Evolutionary conservation across 371 early-diverging fungal genomes (phyloP).

Genomic region (Rhizopus stolonifer): DNA sequence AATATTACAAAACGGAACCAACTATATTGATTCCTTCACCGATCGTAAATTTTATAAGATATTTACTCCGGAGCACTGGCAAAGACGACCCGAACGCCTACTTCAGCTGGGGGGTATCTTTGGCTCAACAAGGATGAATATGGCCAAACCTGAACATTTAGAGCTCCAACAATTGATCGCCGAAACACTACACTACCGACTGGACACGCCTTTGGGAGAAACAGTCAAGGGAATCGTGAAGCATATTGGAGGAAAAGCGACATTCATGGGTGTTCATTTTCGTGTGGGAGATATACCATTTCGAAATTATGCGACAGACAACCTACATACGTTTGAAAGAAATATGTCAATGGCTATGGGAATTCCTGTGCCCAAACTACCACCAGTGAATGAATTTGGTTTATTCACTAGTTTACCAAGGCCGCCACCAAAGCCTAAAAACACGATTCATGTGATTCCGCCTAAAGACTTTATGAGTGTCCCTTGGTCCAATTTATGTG

Average conservation of each 20-base stretch:
- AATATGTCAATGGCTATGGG: constrained; percentile 30
- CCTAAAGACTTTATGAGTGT: constrained; percentile 12
- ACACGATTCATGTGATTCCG: constrained; percentile 12
- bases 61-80: constrained; percentile 30
- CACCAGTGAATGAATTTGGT: constrained; percentile 18
- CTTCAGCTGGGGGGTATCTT: constrained; percentile 62
- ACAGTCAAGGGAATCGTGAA: constrained; percentile 49
- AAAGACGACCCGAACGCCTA: constrained; percentile 33
- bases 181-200: constrained; percentile 33
- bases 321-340: constrained; percentile 31
- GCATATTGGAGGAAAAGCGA: constrained; percentile 49
- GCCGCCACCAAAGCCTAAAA: constrained; percentile 17
- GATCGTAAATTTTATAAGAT: constrained; percentile 40
- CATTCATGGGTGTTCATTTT: constrained; percentile 51
- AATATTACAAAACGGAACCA: constrained; percentile 37
- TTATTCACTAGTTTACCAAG: constrained; percentile 10
- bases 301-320: constrained; percentile 33
- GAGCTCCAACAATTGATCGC: constrained; percentile 24
- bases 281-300: constrained; percentile 58
- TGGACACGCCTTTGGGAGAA: constrained; percentile 30
- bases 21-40: constrained; percentile 41
- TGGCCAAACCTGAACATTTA: constrained; percentile 39
- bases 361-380: constrained; percentile 21
- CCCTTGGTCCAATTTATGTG: constrained; percentile 27
- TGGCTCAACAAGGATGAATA: constrained; percentile 53